Conservation (phyloP, 805 yeast genomes). For the Schwanniomyces yamadae region DNA sequence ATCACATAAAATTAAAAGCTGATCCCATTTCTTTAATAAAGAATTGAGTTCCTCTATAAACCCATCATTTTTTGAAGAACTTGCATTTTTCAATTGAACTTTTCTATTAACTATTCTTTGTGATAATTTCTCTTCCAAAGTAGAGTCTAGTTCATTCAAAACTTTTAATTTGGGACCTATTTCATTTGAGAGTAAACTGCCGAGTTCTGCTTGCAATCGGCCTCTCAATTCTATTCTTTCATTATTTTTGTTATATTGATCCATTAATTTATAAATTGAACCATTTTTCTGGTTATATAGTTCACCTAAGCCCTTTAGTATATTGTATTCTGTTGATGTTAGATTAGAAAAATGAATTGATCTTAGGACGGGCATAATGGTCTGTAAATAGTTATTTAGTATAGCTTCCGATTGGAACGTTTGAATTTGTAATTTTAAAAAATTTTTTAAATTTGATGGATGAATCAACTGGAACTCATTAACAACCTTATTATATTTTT, state of each 20-base stretch:
- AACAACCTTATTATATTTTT: constrained; percentile 13
- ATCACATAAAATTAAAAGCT: constrained; percentile 21
- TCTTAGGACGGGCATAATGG: constrained; percentile 31
- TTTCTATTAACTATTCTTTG: not conserved
- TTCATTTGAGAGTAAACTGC: constrained; percentile 6
- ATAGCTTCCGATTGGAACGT: constrained; percentile 25
- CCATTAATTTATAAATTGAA: constrained; percentile 13
- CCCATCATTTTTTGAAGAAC: not conserved
- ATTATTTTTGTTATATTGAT: constrained; percentile 8
- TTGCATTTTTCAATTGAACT: not conserved
- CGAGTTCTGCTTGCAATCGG: constrained; percentile 6
- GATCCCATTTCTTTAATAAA: constrained; percentile 18
- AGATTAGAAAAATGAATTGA: constrained; percentile 30
- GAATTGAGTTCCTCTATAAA: too few relatives aligned
- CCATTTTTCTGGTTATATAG: constrained; percentile 17
- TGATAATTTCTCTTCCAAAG: constrained; percentile 14
- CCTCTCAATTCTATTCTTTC: constrained; percentile 3
- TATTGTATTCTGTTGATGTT: constrained; percentile 26
- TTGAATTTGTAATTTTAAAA: constrained; percentile 18
- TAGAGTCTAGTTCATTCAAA: constrained; percentile 12
- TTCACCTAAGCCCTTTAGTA: constrained; percentile 20
- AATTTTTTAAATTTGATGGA: constrained; percentile 14
- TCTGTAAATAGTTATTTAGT: constrained; percentile 24
- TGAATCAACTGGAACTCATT: constrained; percentile 10
- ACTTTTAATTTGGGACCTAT: constrained; percentile 19